Evolutionary conservation across 2,329 filamentous ascomycete genomes (phyloP).

Genomic region (Fusarium buharicum): DNA sequence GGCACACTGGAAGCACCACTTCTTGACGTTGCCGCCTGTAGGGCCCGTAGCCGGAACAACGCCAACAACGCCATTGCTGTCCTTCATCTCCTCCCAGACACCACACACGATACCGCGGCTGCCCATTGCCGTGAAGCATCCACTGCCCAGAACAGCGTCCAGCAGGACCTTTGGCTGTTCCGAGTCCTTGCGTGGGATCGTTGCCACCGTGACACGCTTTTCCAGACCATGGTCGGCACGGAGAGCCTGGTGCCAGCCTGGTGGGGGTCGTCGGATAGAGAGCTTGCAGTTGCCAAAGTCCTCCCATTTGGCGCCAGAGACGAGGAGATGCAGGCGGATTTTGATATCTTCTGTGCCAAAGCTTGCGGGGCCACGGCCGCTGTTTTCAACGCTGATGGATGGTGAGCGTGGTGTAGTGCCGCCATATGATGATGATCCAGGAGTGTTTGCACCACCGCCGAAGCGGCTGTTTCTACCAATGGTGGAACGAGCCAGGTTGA

Average conservation of each 20-base stretch:
- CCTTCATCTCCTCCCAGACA: conserved; percentile 82
- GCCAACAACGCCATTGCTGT: conserved; percentile 67
- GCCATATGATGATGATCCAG: conserved; percentile 63
- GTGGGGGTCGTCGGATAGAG: conserved; percentile 81
- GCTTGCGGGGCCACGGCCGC: conserved; percentile 66
- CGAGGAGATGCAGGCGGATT: conserved; percentile 85
- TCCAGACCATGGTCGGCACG: conserved; percentile 74
- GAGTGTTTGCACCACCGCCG: conserved; percentile 70
- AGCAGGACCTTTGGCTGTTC: conserved; percentile 72
- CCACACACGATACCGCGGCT: conserved; percentile 88
- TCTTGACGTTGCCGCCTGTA: conserved; percentile 66
- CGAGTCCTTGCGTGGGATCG: conserved; percentile 71
- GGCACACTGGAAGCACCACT: conserved; percentile 72
- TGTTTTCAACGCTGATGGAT: conserved; percentile 65
- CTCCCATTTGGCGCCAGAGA: conserved; percentile 83
- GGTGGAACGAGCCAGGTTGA: conserved; percentile 85
- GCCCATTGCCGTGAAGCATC: conserved; percentile 85
- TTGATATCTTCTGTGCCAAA: conserved; percentile 77
- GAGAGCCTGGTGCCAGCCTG: conserved; percentile 67
- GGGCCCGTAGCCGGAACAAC: conserved; percentile 62
- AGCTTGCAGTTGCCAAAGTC: conserved; percentile 88
- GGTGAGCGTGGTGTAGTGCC: conserved; percentile 65
- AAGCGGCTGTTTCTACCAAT: conserved; percentile 66
- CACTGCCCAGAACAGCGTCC: conserved; percentile 85
- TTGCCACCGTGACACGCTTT: conserved; percentile 84